Evolutionary conservation across 306 rosid species (phyloP).

Genomic region (Rosa chinensis): DNA sequence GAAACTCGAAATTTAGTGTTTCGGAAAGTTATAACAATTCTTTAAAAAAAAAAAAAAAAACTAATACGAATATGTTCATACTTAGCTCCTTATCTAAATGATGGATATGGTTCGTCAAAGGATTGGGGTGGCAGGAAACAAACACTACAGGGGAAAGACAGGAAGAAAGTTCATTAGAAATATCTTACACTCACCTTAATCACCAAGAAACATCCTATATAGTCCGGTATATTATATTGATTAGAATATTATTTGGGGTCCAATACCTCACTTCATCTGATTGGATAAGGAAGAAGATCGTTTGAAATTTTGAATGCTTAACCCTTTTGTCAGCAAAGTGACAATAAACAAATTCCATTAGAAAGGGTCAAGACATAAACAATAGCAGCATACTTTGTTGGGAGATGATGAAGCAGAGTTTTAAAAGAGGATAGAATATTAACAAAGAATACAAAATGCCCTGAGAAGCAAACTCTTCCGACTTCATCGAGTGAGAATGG

Average conservation of each 20-base stretch:
- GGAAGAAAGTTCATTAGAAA: neutral
- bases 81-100: neutral
- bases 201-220: neutral
- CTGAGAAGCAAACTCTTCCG: neutral
- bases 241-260: neutral
- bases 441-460: neutral
- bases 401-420: neutral
- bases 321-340: neutral
- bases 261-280: neutral
- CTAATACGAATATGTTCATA: neutral
- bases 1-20: too few relatives aligned
- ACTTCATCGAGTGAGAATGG: neutral
- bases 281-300: neutral
- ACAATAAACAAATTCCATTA: neutral
- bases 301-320: neutral
- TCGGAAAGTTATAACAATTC: too few relatives aligned
- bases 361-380: neutral
- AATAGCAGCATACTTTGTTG: neutral
- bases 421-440: neutral
- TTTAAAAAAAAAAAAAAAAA: too few relatives aligned
- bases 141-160: neutral
- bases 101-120: neutral
- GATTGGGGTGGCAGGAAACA: neutral
- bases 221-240: neutral
- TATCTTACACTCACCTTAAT: neutral